phyloP scores from a whole-genome alignment of 2,329 filamentous ascomycete genomes.

The Hypoxylon sp. region DNA sequence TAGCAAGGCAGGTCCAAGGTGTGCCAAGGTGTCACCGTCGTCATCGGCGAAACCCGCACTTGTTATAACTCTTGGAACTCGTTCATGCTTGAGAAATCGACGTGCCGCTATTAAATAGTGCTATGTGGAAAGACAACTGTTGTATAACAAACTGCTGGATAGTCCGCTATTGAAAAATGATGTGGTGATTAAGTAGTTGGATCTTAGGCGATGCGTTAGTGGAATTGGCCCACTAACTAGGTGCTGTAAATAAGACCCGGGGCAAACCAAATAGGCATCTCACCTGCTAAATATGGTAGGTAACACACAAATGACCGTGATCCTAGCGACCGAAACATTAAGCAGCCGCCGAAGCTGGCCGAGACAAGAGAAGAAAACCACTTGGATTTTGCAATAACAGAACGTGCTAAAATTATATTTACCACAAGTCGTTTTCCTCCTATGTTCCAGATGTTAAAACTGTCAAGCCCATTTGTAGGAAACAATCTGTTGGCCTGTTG shows the following conservation, averaged over 20 bases:
- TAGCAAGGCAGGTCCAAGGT: constrained; percentile 33
- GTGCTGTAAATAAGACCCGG: too few species aligned
- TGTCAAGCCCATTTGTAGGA: neutral
- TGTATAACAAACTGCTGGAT: neutral
- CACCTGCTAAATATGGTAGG: constrained; percentile 37
- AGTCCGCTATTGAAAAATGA: neutral
- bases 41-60: constrained; percentile 36
- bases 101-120: neutral
- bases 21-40: constrained; percentile 26
- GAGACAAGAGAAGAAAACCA: constrained; percentile 21
- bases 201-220: constrained; percentile 9
- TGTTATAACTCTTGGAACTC: constrained; percentile 10
- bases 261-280: neutral
- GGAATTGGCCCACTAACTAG: neutral
- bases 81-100: constrained; percentile 6
- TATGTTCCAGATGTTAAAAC: neutral
- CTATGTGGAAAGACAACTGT: neutral
- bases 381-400: constrained; percentile 14
- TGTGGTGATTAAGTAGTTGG: neutral
- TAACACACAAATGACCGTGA: constrained; percentile 16
- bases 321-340: neutral
- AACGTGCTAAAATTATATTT: constrained; percentile 23
- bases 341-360: constrained; percentile 6
- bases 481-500: neutral
- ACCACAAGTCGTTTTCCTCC: neutral